Percentiles rank a stretch among this genome's conserved stretches.
Evolutionary conservation across 768 basidiomycete genomes (phyloP).

Genomic region (Pilatotrama ljubarskyi): DNA sequence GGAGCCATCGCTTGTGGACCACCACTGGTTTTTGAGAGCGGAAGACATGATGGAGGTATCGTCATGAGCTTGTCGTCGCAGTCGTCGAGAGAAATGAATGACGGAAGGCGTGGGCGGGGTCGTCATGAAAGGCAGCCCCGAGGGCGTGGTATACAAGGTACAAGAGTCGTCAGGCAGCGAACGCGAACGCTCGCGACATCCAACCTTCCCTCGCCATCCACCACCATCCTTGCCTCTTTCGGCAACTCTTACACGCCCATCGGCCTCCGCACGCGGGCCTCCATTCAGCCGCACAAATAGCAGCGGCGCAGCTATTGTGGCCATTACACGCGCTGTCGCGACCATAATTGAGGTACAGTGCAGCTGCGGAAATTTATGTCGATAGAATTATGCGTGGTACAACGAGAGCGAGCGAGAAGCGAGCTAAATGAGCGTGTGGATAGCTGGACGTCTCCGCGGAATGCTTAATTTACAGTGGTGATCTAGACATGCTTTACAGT

Average conservation of each 20-base stretch:
- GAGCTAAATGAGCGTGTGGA: slow-evolving; percentile 11
- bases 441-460: slow-evolving; percentile 3
- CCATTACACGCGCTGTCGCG: too few relatives aligned
- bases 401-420: slow-evolving; percentile 6
- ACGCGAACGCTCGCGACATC: background rate
- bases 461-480: slow-evolving; percentile 8
- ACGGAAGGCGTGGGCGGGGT: slow-evolving; percentile 15
- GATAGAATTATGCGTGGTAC: slow-evolving; percentile 10
- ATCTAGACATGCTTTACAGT: background rate
- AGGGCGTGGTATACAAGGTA: slow-evolving; percentile 11
- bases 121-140: slow-evolving; percentile 26
- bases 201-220: slow-evolving; percentile 1
- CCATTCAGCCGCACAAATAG: background rate
- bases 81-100: slow-evolving; percentile 31
- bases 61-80: slow-evolving; percentile 27
- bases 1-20: slow-evolving; percentile 25
- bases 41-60: slow-evolving; percentile 11
- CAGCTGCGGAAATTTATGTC: background rate
- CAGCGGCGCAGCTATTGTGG: background rate
- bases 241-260: slow-evolving; percentile 14
- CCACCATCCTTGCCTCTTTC: slow-evolving; percentile 8
- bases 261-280: background rate
- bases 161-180: slow-evolving; percentile 8
- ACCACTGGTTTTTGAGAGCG: slow-evolving; percentile 21
- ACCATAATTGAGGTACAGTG: background rate